Evolutionary conservation across 768 basidiomycete species (phyloP).

Genomic region (Rubroboletus pulcherrimus): DNA sequence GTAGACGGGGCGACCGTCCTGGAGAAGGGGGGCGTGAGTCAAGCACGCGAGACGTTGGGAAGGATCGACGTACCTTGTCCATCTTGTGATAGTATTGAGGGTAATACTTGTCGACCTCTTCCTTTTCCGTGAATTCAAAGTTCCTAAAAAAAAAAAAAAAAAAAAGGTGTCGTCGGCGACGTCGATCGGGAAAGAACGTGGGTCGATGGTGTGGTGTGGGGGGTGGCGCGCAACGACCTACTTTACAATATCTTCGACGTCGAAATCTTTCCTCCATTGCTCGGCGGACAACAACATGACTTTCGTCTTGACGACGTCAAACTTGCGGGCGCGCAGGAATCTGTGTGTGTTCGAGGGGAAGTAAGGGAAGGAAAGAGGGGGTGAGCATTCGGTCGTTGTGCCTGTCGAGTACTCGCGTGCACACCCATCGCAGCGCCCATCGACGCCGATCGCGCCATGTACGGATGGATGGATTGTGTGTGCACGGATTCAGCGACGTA

Average conservation of each 20-base stretch:
- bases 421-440: constrained; percentile 4
- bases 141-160: constrained; percentile 34
- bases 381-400: background rate
- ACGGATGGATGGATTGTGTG: background rate
- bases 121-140: constrained; percentile 84
- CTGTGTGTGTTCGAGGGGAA: constrained; percentile 33
- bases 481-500: constrained; percentile 25
- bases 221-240: constrained; percentile 32
- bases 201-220: background rate
- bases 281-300: constrained; percentile 79
- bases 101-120: constrained; percentile 85
- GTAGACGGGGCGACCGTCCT: constrained; percentile 96
- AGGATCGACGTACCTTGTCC: constrained; percentile 61
- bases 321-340: constrained; percentile 91
- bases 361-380: background rate
- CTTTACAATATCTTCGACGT: constrained; percentile 71
- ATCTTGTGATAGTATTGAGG: constrained; percentile 96
- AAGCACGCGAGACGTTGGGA: background rate
- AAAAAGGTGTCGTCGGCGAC: no score
- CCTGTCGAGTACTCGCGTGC: background rate
- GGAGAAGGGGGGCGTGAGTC: background rate
- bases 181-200: background rate
- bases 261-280: constrained; percentile 86
- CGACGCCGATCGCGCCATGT: constrained; percentile 10
- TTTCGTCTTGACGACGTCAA: constrained; percentile 80